Evolutionary conservation across 192 early-diverging fungal species (phyloP).

Genomic region (Podila verticillata): DNA sequence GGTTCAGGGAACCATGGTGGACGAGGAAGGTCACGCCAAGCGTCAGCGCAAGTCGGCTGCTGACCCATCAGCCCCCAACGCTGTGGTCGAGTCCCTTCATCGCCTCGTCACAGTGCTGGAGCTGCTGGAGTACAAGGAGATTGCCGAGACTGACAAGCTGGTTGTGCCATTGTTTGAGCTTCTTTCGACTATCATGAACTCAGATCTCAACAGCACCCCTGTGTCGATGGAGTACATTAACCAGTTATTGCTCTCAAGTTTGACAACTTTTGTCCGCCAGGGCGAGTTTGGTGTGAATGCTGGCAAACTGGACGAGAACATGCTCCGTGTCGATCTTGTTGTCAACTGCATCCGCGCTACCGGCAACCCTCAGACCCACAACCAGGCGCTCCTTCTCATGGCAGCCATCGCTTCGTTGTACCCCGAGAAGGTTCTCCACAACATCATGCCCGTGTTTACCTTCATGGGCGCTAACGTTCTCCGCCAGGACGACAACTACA

Average conservation of each 20-base stretch:
- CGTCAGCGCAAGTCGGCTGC: slow-evolving; percentile 40
- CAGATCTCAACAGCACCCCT: slow-evolving; percentile 54
- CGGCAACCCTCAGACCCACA: slow-evolving; percentile 95
- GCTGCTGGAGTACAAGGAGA: slow-evolving; percentile 72
- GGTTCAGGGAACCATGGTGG: slow-evolving; percentile 22
- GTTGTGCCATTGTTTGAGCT: slow-evolving; percentile 78
- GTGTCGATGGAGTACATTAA: slow-evolving; percentile 86
- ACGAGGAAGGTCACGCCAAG: slow-evolving; percentile 30
- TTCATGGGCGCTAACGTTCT: slow-evolving; percentile 97
- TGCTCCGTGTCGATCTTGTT: slow-evolving; percentile 85
- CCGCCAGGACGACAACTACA: slow-evolving; percentile 96
- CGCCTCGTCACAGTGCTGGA: slow-evolving; percentile 78
- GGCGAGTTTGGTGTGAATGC: slow-evolving; percentile 35
- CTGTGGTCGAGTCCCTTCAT: slow-evolving; percentile 55
- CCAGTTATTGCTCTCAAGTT: slow-evolving; percentile 82
- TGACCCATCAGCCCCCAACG: slow-evolving; percentile 23
- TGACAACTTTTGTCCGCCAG: slow-evolving; percentile 64
- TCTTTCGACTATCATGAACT: slow-evolving; percentile 70
- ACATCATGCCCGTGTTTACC: slow-evolving; percentile 97
- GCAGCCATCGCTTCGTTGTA: slow-evolving; percentile 83
- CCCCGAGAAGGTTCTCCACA: slow-evolving; percentile 87
- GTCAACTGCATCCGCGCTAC: slow-evolving; percentile 90
- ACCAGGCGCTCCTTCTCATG: slow-evolving; percentile 86
- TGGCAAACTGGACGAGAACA: slow-evolving; percentile 65
- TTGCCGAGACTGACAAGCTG: slow-evolving; percentile 61